Conservation (phyloP, 345 rosid species). For the Jatropha curcas region DNA sequence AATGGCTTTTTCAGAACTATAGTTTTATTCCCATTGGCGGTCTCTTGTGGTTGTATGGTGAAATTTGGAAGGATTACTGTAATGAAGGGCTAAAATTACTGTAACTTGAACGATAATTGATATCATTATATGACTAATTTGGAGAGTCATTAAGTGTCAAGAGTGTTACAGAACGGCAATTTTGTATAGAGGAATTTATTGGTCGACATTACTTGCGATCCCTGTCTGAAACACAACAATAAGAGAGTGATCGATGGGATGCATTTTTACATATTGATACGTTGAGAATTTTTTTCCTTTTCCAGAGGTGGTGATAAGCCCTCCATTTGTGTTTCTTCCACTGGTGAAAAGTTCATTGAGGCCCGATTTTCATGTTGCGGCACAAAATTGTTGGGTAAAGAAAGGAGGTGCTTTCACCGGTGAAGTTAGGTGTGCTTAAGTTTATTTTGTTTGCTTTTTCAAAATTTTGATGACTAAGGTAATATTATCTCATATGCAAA, state of each 20-base stretch:
- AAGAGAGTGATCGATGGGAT: too few relatives aligned
- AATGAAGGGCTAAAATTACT: too few relatives aligned
- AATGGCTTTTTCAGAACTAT: too few relatives aligned
- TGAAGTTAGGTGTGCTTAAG: slow-evolving; percentile 64
- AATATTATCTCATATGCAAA: too few relatives aligned
- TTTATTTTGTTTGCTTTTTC: not conserved
- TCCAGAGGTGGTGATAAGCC: slow-evolving; percentile 89
- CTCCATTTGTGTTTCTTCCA: slow-evolving; percentile 79
- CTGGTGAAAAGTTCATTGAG: slow-evolving; percentile 60
- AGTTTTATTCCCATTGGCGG: too few relatives aligned
- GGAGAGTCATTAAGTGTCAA: not conserved
- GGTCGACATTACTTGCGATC: too few relatives aligned
- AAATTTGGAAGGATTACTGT: not conserved
- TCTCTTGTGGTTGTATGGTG: not conserved
- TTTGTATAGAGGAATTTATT: too few relatives aligned
- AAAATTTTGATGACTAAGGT: not conserved
- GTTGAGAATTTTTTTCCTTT: not conserved
- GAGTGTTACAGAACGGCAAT: not conserved
- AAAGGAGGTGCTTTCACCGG: slow-evolving; percentile 98
- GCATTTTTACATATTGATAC: not conserved
- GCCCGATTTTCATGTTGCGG: slow-evolving; percentile 80
- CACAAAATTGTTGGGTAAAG: slow-evolving; percentile 94
- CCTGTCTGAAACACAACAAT: too few relatives aligned
- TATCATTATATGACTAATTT: too few relatives aligned
- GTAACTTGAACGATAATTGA: too few relatives aligned